phyloP scores from a whole-genome alignment of 208 protist genomes.

The Leishmania mexicana region DNA sequence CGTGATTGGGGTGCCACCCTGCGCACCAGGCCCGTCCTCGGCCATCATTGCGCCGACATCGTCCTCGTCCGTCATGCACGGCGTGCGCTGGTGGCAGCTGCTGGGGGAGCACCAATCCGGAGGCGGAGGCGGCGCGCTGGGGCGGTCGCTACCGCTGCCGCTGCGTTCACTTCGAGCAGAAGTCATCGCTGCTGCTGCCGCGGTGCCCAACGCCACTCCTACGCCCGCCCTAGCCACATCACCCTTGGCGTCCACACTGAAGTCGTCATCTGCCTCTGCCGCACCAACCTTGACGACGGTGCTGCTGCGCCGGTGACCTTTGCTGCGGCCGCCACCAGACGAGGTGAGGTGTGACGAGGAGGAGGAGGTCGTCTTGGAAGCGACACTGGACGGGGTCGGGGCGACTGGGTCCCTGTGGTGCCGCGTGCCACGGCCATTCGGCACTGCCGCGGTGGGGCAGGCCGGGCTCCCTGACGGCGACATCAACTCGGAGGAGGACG shows the following conservation, averaged over 20 bases:
- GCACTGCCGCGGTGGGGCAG: not conserved
- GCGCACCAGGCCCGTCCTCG: slow-evolving; percentile 6
- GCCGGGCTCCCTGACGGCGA: not conserved
- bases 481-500: not conserved
- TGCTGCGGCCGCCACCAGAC: not conserved
- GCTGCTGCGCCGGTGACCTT: slow-evolving; percentile 12
- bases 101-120: slow-evolving; percentile 49
- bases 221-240: not conserved
- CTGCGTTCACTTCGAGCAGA: not conserved
- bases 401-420: not conserved
- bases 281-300: slow-evolving; percentile 15
- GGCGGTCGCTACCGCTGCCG: not conserved
- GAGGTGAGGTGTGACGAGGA: not conserved
- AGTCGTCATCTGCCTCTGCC: slow-evolving; percentile 7
- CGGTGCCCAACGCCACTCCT: not conserved
- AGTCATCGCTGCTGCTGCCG: slow-evolving; percentile 3
- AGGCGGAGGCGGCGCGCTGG: slow-evolving; percentile 1
- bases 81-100: slow-evolving; percentile 80
- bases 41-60: slow-evolving; percentile 38
- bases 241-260: not conserved
- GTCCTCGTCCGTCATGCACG: slow-evolving; percentile 74
- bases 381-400: not conserved
- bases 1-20: not conserved
- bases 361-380: not conserved
- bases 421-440: slow-evolving; percentile 1